These are phyloP conservation scores for Scheffersomyces segobiensis DNA, from an alignment of 1,139 yeast species.

Conservation along the genomic window DNA sequence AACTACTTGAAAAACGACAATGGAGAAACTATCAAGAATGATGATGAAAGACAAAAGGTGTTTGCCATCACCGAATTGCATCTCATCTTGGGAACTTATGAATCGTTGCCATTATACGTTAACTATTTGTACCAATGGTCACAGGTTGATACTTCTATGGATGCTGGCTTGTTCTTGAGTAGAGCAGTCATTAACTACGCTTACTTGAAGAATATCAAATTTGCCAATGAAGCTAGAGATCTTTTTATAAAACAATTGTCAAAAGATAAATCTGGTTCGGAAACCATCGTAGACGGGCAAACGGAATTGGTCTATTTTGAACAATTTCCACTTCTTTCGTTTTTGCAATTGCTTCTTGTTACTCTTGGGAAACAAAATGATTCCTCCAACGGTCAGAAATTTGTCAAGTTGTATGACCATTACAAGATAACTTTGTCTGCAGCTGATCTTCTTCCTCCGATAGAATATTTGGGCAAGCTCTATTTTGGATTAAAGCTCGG, in stretches of 20 bases:
- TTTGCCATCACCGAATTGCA: constrained; percentile 54
- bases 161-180: constrained; percentile 54
- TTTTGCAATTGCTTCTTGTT: constrained; percentile 66
- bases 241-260: constrained; percentile 37
- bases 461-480: constrained; percentile 50
- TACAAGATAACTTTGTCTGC: constrained; percentile 32
- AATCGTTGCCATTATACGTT: constrained; percentile 55
- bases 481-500: constrained; percentile 46
- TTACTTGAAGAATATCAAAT: constrained; percentile 61
- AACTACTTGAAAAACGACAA: constrained; percentile 24
- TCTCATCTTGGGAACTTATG: constrained; percentile 66
- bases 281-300: constrained; percentile 16
- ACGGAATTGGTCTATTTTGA: constrained; percentile 20
- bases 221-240: constrained; percentile 47
- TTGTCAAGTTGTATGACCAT: constrained; percentile 52
- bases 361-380: constrained; percentile 60
- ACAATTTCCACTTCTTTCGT: constrained; percentile 51
- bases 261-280: constrained; percentile 11
- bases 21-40: constrained; percentile 15
- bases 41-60: constrained; percentile 33
- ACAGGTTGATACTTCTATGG: constrained; percentile 40
- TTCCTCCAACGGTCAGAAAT: constrained; percentile 38
- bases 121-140: constrained; percentile 62
- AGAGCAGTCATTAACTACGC: constrained; percentile 73
- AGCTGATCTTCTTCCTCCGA: constrained; percentile 37